Evolutionary conservation across 768 basidiomycete species (phyloP).

Genomic region (Suillus brevipes): DNA sequence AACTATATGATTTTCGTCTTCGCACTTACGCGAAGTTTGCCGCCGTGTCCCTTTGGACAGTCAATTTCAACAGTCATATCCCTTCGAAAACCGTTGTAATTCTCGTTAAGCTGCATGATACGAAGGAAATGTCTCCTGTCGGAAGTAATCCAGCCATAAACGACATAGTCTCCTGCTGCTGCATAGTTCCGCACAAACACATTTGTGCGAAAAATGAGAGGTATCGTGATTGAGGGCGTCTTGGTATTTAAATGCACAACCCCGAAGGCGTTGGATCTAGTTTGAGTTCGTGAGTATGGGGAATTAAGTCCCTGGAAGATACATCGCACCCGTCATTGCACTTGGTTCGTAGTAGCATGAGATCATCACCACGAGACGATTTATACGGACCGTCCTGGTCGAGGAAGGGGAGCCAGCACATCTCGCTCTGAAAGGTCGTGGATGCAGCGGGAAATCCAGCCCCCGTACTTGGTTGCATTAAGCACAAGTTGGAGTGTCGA

Average conservation of each 20-base stretch:
- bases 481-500: slow-evolving; percentile 31
- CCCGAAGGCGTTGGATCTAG: slow-evolving; percentile 20
- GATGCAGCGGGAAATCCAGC: slow-evolving; percentile 19
- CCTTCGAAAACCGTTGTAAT: slow-evolving; percentile 21
- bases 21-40: slow-evolving; percentile 25
- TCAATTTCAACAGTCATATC: slow-evolving; percentile 29
- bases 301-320: neutral
- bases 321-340: slow-evolving; percentile 25
- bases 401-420: slow-evolving; percentile 26
- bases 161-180: slow-evolving; percentile 13
- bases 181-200: slow-evolving; percentile 26
- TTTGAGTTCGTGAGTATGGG: neutral
- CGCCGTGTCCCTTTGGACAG: slow-evolving; percentile 28
- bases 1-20: neutral
- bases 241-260: slow-evolving; percentile 29
- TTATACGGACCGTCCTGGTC: slow-evolving; percentile 29
- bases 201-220: slow-evolving; percentile 25
- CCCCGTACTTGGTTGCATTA: slow-evolving; percentile 23
- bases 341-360: slow-evolving; percentile 29
- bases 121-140: slow-evolving; percentile 30
- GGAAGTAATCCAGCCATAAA: slow-evolving; percentile 28
- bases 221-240: slow-evolving; percentile 26
- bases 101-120: slow-evolving; percentile 30
- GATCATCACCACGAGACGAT: slow-evolving; percentile 31
- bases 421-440: slow-evolving; percentile 26